Evolutionary conservation across 768 basidiomycete genomes (phyloP), one percentile per base, ranked within the genome.

Genomic region (Rhizopogon vesiculosus): DNA sequence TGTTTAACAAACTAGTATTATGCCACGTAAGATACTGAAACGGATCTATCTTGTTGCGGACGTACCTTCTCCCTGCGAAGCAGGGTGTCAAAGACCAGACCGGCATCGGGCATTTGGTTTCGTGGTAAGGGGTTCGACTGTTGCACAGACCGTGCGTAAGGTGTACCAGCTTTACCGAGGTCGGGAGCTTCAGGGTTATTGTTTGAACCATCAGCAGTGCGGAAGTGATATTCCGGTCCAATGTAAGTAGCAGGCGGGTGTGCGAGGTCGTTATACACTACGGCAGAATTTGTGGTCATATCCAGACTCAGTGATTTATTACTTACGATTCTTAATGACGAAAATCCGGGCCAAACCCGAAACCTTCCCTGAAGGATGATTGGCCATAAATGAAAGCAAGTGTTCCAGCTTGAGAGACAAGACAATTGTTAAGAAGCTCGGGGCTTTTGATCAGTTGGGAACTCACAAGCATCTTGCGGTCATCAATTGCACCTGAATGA

Each of bases 131-230:
- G 79, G 57, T 86, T 78, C 1, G 54, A 67, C 64, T 88, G 85
- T 61, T 89, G 87, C 22, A 93, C 92, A 48, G 87, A 91, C 25
- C 91, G 83, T n/a, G 89, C 79, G 65, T 93, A 93, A 0, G 91
- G 86, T 13, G 78, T 84, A 5, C 84, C 82, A 2, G 91, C 89
- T 73, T 85, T 86, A 45, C 93, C 93, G 72, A 94, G 67, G 56
- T 84, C 75, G 3, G 91, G 91, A 41, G 75, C 66, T 52, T 77
- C 75, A 44, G 84, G 74, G 62, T 92, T 94, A 71, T 95, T 94
- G 66, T 73, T 71, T 4, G 84, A 82, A 7, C 93, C 93, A 67
- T 94, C 92, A 5, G 89, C 86, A 1, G 79, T 67, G 39, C 93
- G 83, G 75, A 80, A 92, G 1, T 83, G 77, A 59, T 83, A 85